A percentile compares a stretch with the other conserved stretches of the same genome.
phyloP scores from a whole-genome alignment of 1,139 yeast species.

The Candida mesenterica region DNA sequence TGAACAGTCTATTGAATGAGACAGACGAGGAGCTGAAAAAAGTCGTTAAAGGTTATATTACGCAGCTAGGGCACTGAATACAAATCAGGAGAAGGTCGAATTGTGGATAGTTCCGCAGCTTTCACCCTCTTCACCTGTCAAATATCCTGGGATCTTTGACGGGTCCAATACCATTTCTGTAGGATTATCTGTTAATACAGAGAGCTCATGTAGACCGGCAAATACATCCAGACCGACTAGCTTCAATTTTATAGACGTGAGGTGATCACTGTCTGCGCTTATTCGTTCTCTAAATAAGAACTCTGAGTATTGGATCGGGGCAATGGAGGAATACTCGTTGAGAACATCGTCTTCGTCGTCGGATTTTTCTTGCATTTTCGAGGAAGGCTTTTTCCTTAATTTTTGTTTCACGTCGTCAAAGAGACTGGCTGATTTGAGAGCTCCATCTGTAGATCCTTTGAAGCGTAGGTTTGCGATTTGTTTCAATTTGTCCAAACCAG shows the following conservation, averaged over 20 bases:
- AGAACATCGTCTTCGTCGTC: slow-evolving; percentile 19
- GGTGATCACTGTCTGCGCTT: slow-evolving; percentile 11
- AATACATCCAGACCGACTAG: slow-evolving; percentile 73
- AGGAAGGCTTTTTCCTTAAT: slow-evolving; percentile 18
- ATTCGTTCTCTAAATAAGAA: slow-evolving; percentile 36
- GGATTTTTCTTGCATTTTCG: not conserved
- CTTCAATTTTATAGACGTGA: slow-evolving; percentile 42
- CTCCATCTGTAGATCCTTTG: slow-evolving; percentile 48
- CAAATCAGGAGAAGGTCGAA: not conserved
- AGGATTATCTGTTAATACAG: slow-evolving; percentile 33
- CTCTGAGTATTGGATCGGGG: slow-evolving; percentile 55
- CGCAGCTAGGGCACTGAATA: slow-evolving; percentile 29
- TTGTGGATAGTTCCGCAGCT: slow-evolving; percentile 44
- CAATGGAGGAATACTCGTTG: slow-evolving; percentile 46
- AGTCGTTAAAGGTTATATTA: slow-evolving; percentile 26
- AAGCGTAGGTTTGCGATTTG: slow-evolving; percentile 52
- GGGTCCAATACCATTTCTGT: slow-evolving; percentile 51
- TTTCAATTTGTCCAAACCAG: slow-evolving; percentile 21
- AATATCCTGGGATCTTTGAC: slow-evolving; percentile 63
- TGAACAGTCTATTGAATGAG: slow-evolving; percentile 33
- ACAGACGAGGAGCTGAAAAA: slow-evolving; percentile 22
- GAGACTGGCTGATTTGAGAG: slow-evolving; percentile 29
- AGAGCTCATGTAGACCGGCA: slow-evolving; percentile 75
- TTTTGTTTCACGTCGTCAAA: slow-evolving; percentile 32
- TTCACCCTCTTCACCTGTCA: slow-evolving; percentile 73